Evolutionary conservation across 2,329 filamentous ascomycete genomes (phyloP).

Genomic region (Pyrenophora teres): DNA sequence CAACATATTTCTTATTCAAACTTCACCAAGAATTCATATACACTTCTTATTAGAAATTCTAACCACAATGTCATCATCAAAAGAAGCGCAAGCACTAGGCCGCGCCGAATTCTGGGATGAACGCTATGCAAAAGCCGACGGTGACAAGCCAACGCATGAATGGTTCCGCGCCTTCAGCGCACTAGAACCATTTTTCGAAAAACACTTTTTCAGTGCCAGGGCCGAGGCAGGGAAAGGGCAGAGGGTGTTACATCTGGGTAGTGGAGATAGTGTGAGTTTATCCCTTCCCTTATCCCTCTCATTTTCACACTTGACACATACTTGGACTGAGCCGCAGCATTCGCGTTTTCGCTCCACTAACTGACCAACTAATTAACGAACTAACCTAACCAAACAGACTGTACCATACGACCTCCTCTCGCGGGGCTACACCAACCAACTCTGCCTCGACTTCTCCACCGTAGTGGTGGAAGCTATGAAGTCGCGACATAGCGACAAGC

Average conservation of each 20-base stretch:
- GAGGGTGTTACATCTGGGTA: conserved; percentile 61
- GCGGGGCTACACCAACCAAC: conserved; percentile 57
- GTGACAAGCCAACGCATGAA: conserved; percentile 54
- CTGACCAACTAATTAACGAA: too few species aligned
- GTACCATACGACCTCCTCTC: conserved; percentile 56
- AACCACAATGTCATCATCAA: not conserved
- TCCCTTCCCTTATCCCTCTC: not conserved
- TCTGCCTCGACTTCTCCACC: conserved; percentile 62
- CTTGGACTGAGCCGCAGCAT: too few species aligned
- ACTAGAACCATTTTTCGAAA: conserved; percentile 55
- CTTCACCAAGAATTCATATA: too few species aligned
- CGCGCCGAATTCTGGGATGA: conserved; percentile 55
- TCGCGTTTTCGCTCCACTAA: too few species aligned
- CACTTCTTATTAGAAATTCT: too few species aligned
- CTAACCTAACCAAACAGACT: conserved; percentile 48
- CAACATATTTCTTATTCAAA: too few species aligned
- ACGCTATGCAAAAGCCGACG: conserved; percentile 49
- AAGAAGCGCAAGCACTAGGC: conserved; percentile 13
- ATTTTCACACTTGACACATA: too few species aligned
- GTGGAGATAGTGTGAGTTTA: conserved; percentile 62
- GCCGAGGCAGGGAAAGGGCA: conserved; percentile 39
- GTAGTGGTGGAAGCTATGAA: conserved; percentile 61
- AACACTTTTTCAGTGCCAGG: conserved; percentile 49
- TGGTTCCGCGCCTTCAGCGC: conserved; percentile 59
- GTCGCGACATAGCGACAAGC: conserved; percentile 45